Evolutionary conservation across 257 asterid species (phyloP).

Genomic region (Thymus quinquecostatus): DNA sequence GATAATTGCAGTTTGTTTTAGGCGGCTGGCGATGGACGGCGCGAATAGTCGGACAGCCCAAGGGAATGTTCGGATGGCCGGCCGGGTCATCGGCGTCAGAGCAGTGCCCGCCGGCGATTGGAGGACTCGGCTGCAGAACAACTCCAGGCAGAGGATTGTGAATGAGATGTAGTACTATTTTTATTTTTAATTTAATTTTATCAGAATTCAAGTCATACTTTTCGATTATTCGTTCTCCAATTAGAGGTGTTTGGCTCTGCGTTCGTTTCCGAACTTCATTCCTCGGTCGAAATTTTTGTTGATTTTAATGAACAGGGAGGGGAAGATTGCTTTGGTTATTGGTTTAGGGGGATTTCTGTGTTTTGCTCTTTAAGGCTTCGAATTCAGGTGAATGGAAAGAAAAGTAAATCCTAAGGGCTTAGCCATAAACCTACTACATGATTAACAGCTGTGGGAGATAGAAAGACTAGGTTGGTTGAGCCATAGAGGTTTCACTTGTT

Average conservation of each 20-base stretch:
- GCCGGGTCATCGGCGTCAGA: conserved; percentile 54
- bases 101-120: conserved; percentile 56
- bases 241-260: not conserved
- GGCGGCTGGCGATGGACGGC: conserved; percentile 50
- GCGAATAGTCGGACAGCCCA: conserved; percentile 64
- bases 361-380: not conserved
- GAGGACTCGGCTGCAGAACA: conserved; percentile 70
- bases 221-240: not conserved
- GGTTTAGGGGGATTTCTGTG: too few species aligned
- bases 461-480: not conserved
- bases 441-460: not conserved
- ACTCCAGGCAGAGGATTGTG: conserved; percentile 73
- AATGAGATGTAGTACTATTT: conserved; percentile 56
- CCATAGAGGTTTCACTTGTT: not conserved
- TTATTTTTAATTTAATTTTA: not conserved
- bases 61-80: conserved; percentile 58
- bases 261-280: not conserved
- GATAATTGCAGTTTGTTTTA: not conserved
- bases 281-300: not conserved
- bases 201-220: not conserved
- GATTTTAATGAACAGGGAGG: too few species aligned
- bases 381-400: not conserved
- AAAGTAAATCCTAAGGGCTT: not conserved
- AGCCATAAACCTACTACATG: not conserved
- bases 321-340: too few species aligned